Conservation (phyloP, 78 protist species). For the Goniomonas avonlea region DNA sequence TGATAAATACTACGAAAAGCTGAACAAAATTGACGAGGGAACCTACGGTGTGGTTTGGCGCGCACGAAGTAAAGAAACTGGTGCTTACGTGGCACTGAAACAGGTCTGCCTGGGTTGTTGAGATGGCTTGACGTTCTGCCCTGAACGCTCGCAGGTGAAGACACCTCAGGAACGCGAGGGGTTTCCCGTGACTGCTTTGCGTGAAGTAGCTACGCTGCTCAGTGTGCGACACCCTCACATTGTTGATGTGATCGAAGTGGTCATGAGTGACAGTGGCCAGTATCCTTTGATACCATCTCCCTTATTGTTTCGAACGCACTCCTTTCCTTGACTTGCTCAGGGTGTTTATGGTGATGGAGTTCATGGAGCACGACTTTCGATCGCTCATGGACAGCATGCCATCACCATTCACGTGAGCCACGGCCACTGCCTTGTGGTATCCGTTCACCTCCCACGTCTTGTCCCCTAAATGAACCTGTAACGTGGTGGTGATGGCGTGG, state of each 20-base stretch:
- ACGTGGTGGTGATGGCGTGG: neutral
- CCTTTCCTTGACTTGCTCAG: neutral
- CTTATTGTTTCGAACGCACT: too few species aligned
- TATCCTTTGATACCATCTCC: neutral
- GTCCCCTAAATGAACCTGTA: too few species aligned
- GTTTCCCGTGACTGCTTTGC: constrained; percentile 36
- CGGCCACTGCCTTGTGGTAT: too few species aligned
- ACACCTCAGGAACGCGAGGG: constrained; percentile 5
- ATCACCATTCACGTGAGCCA: too few species aligned
- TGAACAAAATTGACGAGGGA: constrained; percentile 30
- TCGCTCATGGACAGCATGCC: constrained; percentile 20
- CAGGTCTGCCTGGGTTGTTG: too few species aligned
- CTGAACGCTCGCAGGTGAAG: constrained; percentile 23
- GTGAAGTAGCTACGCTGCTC: constrained; percentile 35
- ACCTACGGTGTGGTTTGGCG: constrained; percentile 32
- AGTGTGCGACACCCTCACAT: constrained; percentile 9
- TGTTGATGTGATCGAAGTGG: constrained; percentile 31
- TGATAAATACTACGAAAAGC: constrained; percentile 6
- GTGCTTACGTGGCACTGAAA: constrained; percentile 28
- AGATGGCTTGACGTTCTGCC: too few species aligned
- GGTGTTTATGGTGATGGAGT: constrained; percentile 54
- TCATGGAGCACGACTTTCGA: constrained; percentile 41
- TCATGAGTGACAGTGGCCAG: too few species aligned
- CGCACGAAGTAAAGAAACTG: neutral
- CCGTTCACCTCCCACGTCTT: too few species aligned